Evolutionary conservation across 345 rosid species (phyloP), one percentile per base, ranked within the genome.

Genomic region (Populus tremula): DNA sequence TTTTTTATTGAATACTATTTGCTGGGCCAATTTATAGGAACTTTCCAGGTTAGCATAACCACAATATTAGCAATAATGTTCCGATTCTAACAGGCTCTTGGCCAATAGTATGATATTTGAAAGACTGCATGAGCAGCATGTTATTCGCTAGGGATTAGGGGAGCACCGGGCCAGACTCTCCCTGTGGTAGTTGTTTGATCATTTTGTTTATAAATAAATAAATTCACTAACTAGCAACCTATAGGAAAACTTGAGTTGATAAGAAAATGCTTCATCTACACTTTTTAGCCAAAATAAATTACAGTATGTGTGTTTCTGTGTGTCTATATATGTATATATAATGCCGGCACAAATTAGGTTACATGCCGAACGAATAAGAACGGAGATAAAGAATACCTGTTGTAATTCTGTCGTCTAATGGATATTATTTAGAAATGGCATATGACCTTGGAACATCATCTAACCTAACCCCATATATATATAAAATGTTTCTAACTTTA

Each of bases 371-470:
- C 35, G 27, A 67, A 31, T 21, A 27, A 70, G 13, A 70, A 33
- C 1, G 53, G 18, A 16, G 18, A 49, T 47, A 47, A 49, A 49
- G 6, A 49, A 49, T 49, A 20, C 18, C 20, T 16, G 53, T 17
- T 49, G 53, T 5, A 49, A 49, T 39, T 61, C 45, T 76, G 78
- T 69, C 80, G 59, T 77, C 70, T 67, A 39, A 49, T 67, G 71
- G 63, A 68, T 74, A 67, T 80, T 2, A 78, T 77, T 36, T 53
- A 80, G 25, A 31, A 70, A 13, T 39, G 3, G 8, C 4, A 67
- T n/a, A 17, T 47, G 79, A 78, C 62, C 17, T 50, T 68, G 70
- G 76, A 71, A 84, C 72, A 78, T 78, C 74, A 78, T 69, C 78
- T 43, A 78, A 81, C 84, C 82, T 67, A 84, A 81, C 67, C 70